Percentiles rank a stretch among this genome's conserved stretches.
Evolutionary conservation across 345 rosid species (phyloP).

Genomic region (Reutealis trisperma): DNA sequence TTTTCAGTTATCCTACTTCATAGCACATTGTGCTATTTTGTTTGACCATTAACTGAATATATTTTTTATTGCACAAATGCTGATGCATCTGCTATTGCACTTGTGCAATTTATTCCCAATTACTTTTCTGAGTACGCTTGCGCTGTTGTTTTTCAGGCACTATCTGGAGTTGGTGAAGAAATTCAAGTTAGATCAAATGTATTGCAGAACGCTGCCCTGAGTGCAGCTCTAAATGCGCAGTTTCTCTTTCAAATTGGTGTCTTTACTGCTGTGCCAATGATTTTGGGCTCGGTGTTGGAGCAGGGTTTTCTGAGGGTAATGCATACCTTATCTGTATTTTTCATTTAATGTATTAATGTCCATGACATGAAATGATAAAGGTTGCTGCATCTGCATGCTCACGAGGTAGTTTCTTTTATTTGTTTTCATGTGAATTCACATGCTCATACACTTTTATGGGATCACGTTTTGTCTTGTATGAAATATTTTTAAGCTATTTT

Average conservation of each 20-base stretch:
- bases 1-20: neutral
- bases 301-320: conserved; percentile 66
- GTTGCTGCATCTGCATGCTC: conserved; percentile 1
- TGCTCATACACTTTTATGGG: neutral
- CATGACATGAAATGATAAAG: conserved; percentile 1
- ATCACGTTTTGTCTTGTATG: too few species aligned
- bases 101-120: neutral
- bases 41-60: neutral
- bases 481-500: too few species aligned
- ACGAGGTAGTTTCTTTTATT: neutral
- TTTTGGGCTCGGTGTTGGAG: conserved; percentile 75
- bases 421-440: neutral
- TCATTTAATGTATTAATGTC: neutral
- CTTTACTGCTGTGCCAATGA: conserved; percentile 95
- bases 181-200: conserved; percentile 59
- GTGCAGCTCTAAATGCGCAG: conserved; percentile 86
- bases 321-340: neutral
- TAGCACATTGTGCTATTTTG: neutral
- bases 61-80: neutral
- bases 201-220: conserved; percentile 63
- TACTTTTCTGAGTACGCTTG: neutral
- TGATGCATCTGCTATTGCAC: neutral
- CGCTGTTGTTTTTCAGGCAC: conserved; percentile 57
- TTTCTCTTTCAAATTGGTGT: conserved; percentile 96
- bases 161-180: conserved; percentile 89